Evolutionary conservation across 2,329 filamentous ascomycete species (phyloP).

Genomic region (Colletotrichum limetticola): DNA sequence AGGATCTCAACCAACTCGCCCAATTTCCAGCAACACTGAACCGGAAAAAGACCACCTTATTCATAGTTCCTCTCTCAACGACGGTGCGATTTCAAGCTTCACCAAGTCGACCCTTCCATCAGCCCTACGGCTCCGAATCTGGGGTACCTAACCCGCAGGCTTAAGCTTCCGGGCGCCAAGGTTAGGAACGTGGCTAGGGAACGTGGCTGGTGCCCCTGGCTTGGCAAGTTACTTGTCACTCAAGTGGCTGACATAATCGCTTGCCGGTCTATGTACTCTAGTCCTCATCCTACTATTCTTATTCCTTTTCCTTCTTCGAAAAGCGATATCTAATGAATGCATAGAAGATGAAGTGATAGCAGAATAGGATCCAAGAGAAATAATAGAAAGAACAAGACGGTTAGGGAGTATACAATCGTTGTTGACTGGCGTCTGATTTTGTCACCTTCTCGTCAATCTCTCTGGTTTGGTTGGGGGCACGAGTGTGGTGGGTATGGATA

Average conservation of each 20-base stretch:
- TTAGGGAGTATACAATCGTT: no score
- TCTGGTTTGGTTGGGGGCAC: neutral
- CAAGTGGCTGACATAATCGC: no score
- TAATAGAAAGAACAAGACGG: no score
- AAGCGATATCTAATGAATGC: no score
- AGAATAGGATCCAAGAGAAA: no score
- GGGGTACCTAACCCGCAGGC: slow-evolving; percentile 30
- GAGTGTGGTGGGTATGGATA: neutral
- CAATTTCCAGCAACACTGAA: neutral
- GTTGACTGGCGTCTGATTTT: neutral
- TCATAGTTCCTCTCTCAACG: neutral
- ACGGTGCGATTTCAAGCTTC: slow-evolving; percentile 29
- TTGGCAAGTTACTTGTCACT: neutral
- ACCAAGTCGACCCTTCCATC: slow-evolving; percentile 27
- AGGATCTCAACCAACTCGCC: neutral
- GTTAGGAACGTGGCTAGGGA: slow-evolving; percentile 30
- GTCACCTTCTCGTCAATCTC: neutral
- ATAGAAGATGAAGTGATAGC: no score
- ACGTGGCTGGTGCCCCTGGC: slow-evolving; percentile 27
- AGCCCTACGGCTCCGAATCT: slow-evolving; percentile 35
- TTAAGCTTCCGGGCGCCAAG: slow-evolving; percentile 29
- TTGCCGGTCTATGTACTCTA: no score
- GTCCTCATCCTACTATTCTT: no score
- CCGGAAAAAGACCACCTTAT: neutral
- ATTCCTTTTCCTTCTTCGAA: no score